phyloP scores from a whole-genome alignment of 2,329 filamentous ascomycete genomes.

The Colletotrichum sp. region DNA sequence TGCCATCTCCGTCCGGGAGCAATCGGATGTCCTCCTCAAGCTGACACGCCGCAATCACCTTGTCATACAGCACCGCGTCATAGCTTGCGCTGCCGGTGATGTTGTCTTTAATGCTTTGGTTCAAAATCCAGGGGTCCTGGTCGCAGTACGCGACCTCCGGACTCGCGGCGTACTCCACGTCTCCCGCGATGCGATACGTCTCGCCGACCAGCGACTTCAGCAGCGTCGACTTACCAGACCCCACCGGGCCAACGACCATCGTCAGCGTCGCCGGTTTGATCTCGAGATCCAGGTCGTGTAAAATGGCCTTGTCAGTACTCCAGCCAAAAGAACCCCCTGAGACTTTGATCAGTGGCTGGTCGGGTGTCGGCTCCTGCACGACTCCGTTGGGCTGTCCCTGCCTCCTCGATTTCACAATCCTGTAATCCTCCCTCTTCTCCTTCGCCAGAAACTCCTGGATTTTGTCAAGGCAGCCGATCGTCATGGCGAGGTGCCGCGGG shows the following conservation, averaged over 20 bases:
- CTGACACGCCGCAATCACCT: slow-evolving; percentile 22
- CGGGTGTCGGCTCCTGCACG: not conserved
- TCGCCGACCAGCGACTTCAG: slow-evolving; percentile 36
- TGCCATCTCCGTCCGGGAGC: not conserved
- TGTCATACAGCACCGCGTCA: slow-evolving; percentile 34
- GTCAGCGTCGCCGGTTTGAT: not conserved
- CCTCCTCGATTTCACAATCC: not conserved
- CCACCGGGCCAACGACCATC: slow-evolving; percentile 22
- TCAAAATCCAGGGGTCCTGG: slow-evolving; percentile 31
- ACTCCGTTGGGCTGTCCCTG: rapidly evolving
- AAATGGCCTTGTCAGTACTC: not conserved
- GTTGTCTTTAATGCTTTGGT: slow-evolving; percentile 29
- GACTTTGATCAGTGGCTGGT: not conserved
- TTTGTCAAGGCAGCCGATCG: slow-evolving; percentile 26
- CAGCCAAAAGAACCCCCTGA: not conserved
- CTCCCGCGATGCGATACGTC: slow-evolving; percentile 7
- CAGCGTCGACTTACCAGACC: slow-evolving; percentile 39
- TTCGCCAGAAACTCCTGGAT: slow-evolving; percentile 28
- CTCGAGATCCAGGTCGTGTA: not conserved
- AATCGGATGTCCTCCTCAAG: not conserved
- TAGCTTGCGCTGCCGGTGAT: not conserved
- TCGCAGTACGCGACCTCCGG: slow-evolving; percentile 27
- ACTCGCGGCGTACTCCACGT: slow-evolving; percentile 12
- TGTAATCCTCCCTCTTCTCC: slow-evolving; percentile 7
- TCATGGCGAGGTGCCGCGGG: slow-evolving; percentile 11